Conservation (phyloP, 2,329 filamentous ascomycete genomes). For the Diaporthe velutina region DNA sequence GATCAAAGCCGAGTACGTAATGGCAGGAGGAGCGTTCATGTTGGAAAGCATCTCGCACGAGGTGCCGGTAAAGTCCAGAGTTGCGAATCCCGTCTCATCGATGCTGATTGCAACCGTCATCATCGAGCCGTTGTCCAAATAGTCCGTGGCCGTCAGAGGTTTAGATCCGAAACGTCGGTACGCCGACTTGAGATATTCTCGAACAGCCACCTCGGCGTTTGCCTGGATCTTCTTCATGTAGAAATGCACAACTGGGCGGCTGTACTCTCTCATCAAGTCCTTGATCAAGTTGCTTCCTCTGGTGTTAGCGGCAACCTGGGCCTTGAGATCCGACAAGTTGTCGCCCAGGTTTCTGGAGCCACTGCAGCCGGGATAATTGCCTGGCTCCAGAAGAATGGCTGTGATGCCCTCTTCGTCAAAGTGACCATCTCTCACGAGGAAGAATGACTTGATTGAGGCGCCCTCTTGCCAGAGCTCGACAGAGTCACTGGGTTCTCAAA, state of each 20-base stretch:
- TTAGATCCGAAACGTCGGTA: slow-evolving; percentile 59
- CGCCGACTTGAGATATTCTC: slow-evolving; percentile 46
- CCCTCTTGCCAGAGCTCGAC: slow-evolving; percentile 60
- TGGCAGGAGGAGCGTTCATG: slow-evolving; percentile 52
- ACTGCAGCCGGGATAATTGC: slow-evolving; percentile 53
- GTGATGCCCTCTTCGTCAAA: slow-evolving; percentile 44
- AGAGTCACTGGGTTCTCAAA: slow-evolving; percentile 44
- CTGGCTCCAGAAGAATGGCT: slow-evolving; percentile 44
- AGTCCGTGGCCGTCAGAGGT: slow-evolving; percentile 47
- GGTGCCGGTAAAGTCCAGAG: slow-evolving; percentile 52
- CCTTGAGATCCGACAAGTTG: slow-evolving; percentile 59
- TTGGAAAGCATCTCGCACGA: slow-evolving; percentile 51
- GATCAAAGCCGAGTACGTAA: slow-evolving; percentile 53
- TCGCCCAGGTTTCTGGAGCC: slow-evolving; percentile 53
- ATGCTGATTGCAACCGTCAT: slow-evolving; percentile 49
- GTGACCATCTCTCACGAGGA: slow-evolving; percentile 51
- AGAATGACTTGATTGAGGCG: slow-evolving; percentile 53
- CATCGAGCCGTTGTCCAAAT: slow-evolving; percentile 53
- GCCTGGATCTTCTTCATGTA: slow-evolving; percentile 58
- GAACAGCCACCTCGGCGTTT: slow-evolving; percentile 55
- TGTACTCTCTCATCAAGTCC: slow-evolving; percentile 51
- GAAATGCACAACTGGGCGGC: slow-evolving; percentile 49
- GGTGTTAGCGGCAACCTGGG: slow-evolving; percentile 58
- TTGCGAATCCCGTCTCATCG: slow-evolving; percentile 46
- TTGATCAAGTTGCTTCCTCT: slow-evolving; percentile 52